Evolutionary conservation across 148 eudicot genomes (phyloP), one percentile per base, ranked within the genome.

Genomic region (Camellia japonica): DNA sequence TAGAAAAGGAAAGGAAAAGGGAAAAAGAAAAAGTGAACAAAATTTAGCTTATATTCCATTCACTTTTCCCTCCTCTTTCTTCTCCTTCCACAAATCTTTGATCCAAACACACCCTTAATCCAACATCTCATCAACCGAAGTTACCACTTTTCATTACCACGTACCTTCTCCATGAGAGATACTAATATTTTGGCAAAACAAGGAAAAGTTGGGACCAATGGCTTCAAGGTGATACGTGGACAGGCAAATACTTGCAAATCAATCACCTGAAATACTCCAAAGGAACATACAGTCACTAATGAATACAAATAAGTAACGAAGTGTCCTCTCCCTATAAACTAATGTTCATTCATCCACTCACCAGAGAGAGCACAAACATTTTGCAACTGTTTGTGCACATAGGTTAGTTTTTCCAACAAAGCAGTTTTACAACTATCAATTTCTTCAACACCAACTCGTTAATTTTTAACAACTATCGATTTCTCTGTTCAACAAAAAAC

Each of bases 201-300:
- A 68, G 98, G 98, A 83, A 95, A 95, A 80, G 83, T 87, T 43
- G 98, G 98, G 83, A 95, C 98, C 85, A 95, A 77, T 15, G 98
- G 98, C 93, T 95, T 95, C 83, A 95, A 83, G 65, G 97, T 95
- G 82, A 95, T 90, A 61, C 98, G 96, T 61, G 98, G 98, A 84
- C 83, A 85, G 78, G 98, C 98, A 89, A 91, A 95, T 79, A 95
- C 97, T 89, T 95, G 98, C 85, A 95, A 89, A 82, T 95, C 98
- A 52, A 95, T 82, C 82, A 95, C 96, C 98, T 95, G 87, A 89
- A 88, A 75, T 71, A 73, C 71, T 44, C 47, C 70, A 41, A n/a
- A 55, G 41, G 49, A 73, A 83, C 7, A 49, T 49, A 49, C 52
- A 49, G 52, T 49, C 7, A 49, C 52, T 49, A 49, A 49, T 49